A percentile compares a stretch with the other conserved stretches of the same genome.
phyloP scores from a whole-genome alignment of 257 asterid genomes.

The Verbena officinalis region DNA sequence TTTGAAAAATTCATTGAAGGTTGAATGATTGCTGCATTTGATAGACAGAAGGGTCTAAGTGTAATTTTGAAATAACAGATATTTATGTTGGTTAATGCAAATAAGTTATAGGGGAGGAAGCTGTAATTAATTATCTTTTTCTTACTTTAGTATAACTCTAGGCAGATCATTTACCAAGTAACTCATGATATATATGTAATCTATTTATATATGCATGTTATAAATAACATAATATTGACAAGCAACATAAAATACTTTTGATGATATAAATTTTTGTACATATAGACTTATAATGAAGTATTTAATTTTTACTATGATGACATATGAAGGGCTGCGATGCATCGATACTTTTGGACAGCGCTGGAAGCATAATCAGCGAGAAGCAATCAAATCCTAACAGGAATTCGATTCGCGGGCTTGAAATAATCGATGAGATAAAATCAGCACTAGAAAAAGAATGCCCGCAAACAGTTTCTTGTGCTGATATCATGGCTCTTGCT shows the following conservation, averaged over 20 bases:
- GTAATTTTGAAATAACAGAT: too few relatives aligned
- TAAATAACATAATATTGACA: neutral
- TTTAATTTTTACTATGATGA: neutral
- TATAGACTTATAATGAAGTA: neutral
- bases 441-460: constrained; percentile 76
- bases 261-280: neutral
- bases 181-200: neutral
- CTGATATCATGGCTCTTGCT: constrained; percentile 79
- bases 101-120: too few relatives aligned
- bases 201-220: neutral
- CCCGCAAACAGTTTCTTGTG: constrained; percentile 88
- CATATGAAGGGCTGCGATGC: constrained; percentile 87
- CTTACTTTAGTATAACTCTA: neutral
- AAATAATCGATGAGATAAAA: constrained; percentile 87
- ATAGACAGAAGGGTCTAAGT: too few relatives aligned
- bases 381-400: constrained; percentile 75
- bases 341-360: constrained; percentile 75
- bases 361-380: constrained; percentile 56
- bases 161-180: neutral
- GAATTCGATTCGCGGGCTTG: constrained; percentile 83
- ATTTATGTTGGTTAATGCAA: too few relatives aligned
- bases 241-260: neutral
- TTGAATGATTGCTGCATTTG: too few relatives aligned
- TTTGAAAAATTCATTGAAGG: too few relatives aligned
- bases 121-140: too few relatives aligned